These are phyloP conservation scores for Zasmidium angulare DNA, from an alignment of 2,329 filamentous ascomycete genomes.

Conservation along the genomic window DNA sequence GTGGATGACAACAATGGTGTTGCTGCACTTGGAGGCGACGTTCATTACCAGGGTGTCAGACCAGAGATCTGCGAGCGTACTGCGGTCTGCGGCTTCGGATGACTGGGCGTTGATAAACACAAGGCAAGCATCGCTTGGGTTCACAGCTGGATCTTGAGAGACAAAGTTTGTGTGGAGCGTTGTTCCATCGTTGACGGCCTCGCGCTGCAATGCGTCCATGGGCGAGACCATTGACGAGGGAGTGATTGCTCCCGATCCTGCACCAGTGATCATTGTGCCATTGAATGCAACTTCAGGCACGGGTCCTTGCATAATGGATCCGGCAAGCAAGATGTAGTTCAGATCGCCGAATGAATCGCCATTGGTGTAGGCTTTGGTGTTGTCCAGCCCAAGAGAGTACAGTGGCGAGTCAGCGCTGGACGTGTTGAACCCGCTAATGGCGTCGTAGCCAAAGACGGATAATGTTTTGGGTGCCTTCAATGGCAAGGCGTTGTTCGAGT, in stretches of 20 bases:
- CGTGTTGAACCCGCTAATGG: slow-evolving; percentile 20
- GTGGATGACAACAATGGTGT: slow-evolving; percentile 35
- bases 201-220: slow-evolving; percentile 28
- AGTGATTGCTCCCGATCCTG: slow-evolving; percentile 30
- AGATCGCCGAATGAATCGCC: slow-evolving; percentile 14
- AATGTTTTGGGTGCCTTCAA: slow-evolving; percentile 51
- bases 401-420: slow-evolving; percentile 9
- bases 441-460: slow-evolving; percentile 45
- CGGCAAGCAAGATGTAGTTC: slow-evolving; percentile 7
- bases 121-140: slow-evolving; percentile 28
- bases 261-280: slow-evolving; percentile 31
- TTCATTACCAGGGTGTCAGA: slow-evolving; percentile 31
- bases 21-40: slow-evolving; percentile 31
- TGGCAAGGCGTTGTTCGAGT: slow-evolving; percentile 55
- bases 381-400: slow-evolving; percentile 13
- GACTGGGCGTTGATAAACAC: slow-evolving; percentile 34
- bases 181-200: slow-evolving; percentile 29
- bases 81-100: slow-evolving; percentile 30
- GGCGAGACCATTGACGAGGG: slow-evolving; percentile 27
- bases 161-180: slow-evolving; percentile 27
- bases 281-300: slow-evolving; percentile 26
- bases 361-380: slow-evolving; percentile 18
- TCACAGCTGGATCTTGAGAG: slow-evolving; percentile 24
- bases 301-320: slow-evolving; percentile 7
- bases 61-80: slow-evolving; percentile 26